A percentile compares a stretch with the other conserved stretches of the same genome.
These are phyloP conservation scores for Aspergillus sojae DNA, from an alignment of 2,329 filamentous ascomycete species.

Conservation along the genomic window DNA sequence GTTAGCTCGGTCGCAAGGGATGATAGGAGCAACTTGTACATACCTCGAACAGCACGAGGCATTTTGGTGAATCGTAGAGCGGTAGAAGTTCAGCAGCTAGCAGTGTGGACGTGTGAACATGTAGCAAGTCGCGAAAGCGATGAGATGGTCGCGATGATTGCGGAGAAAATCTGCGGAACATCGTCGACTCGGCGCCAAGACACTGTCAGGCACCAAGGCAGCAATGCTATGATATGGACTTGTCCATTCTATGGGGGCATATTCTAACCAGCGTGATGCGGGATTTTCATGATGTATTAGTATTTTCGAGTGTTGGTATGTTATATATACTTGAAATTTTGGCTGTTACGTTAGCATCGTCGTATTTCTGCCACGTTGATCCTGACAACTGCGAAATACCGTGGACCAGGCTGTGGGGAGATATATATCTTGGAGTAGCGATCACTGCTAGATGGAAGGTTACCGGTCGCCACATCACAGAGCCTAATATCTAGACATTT, in stretches of 20 bases:
- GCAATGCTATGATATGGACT: not conserved
- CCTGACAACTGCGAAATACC: too few relatives aligned
- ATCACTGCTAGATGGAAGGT: not conserved
- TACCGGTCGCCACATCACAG: not conserved
- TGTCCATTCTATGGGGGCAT: not conserved
- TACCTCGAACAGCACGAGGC: slow-evolving; percentile 47
- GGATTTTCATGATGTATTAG: not conserved
- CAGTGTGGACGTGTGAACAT: too few relatives aligned
- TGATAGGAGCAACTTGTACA: not conserved
- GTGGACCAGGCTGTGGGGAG: too few relatives aligned
- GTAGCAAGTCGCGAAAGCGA: not conserved
- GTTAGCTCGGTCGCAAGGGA: slow-evolving; percentile 5
- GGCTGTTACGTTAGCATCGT: fast-evolving
- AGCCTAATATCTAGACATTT: not conserved
- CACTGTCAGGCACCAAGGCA: slow-evolving; percentile 8
- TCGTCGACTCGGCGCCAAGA: not conserved
- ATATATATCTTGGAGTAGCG: not conserved
- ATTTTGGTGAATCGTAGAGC: slow-evolving; percentile 25
- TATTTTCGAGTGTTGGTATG: fast-evolving
- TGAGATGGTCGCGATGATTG: not conserved
- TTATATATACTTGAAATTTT: too few relatives aligned
- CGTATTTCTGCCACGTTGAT: too few relatives aligned
- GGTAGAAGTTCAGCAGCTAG: not conserved
- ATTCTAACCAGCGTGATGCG: not conserved
- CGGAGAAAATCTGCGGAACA: not conserved